phyloP scores from a whole-genome alignment of 768 basidiomycete genomes.

The Leccinum disarticulatum region DNA sequence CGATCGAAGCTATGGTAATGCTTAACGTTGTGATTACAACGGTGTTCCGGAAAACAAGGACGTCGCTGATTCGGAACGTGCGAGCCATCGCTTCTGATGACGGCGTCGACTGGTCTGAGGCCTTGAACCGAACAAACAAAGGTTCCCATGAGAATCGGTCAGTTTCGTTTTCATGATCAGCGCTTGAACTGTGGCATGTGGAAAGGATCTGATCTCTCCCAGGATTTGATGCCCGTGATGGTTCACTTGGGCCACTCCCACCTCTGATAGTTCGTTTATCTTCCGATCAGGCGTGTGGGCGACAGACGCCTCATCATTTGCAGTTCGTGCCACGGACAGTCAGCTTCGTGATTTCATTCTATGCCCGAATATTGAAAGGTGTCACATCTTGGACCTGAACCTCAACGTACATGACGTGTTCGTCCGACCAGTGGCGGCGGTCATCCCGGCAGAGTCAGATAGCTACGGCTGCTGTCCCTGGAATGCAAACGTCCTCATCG shows the following conservation, averaged over 20 bases:
- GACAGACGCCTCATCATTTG: constrained; percentile 11
- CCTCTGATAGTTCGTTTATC: background rate
- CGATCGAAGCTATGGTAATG: background rate
- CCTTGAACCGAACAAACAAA: background rate
- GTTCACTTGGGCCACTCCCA: background rate
- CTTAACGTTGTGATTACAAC: background rate
- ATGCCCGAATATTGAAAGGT: background rate
- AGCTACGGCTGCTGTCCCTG: constrained; percentile 1
- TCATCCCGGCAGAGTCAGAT: constrained; percentile 7
- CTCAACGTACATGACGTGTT: constrained; percentile 6
- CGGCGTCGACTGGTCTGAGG: background rate
- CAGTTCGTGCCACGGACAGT: constrained; percentile 8
- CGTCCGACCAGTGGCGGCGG: constrained; percentile 21
- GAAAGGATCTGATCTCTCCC: constrained; percentile 12
- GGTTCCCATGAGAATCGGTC: background rate
- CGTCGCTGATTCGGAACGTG: background rate
- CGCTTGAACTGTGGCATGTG: constrained; percentile 7
- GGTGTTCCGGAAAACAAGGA: background rate
- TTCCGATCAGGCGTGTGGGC: constrained; percentile 16
- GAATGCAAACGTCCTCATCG: constrained; percentile 7
- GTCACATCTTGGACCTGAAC: constrained; percentile 2
- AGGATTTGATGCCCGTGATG: constrained; percentile 10
- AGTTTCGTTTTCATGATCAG: constrained; percentile 25
- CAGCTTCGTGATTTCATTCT: constrained; percentile 18
- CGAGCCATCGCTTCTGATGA: background rate